A percentile compares a stretch with the other conserved stretches of the same genome.
These are phyloP conservation scores for Gossypium bickii DNA, from an alignment of 345 rosid genomes.

Conservation along the genomic window DNA sequence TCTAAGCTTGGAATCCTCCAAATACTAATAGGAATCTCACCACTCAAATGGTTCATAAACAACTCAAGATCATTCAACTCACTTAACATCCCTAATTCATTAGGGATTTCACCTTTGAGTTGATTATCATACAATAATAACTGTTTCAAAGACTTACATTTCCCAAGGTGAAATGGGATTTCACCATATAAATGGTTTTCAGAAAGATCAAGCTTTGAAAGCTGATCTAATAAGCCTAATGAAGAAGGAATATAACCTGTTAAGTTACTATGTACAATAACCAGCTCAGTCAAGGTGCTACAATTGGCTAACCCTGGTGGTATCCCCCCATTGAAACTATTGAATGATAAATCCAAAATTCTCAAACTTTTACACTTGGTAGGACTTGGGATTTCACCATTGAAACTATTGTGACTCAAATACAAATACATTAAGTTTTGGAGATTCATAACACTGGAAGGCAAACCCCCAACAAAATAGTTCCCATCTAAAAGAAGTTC, in stretches of 20 bases:
- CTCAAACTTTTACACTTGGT: slow-evolving; percentile 46
- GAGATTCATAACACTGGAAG: slow-evolving; percentile 49
- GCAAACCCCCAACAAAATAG: slow-evolving; percentile 51
- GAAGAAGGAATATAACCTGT: slow-evolving; percentile 65
- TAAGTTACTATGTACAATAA: slow-evolving; percentile 41
- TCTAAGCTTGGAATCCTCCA: slow-evolving; percentile 64
- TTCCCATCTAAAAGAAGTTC: slow-evolving; percentile 41
- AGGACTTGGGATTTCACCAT: slow-evolving; percentile 40
- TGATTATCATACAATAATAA: slow-evolving; percentile 46
- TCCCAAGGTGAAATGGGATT: slow-evolving; percentile 66
- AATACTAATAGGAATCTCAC: slow-evolving; percentile 64
- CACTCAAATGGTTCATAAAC: slow-evolving; percentile 53
- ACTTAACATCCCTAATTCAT: slow-evolving; percentile 45
- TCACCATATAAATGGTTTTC: slow-evolving; percentile 62
- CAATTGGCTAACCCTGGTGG: slow-evolving; percentile 58
- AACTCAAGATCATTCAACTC: slow-evolving; percentile 50
- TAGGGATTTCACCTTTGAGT: slow-evolving; percentile 65
- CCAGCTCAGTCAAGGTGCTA: slow-evolving; percentile 40
- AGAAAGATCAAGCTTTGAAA: slow-evolving; percentile 47
- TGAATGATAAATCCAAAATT: slow-evolving; percentile 53
- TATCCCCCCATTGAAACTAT: slow-evolving; percentile 49
- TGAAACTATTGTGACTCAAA: slow-evolving; percentile 36
- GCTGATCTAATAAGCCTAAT: slow-evolving; percentile 44
- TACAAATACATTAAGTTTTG: slow-evolving; percentile 43
- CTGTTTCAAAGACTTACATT: slow-evolving; percentile 50